Evolutionary conservation across 2,329 filamentous ascomycete species (phyloP), one percentile per base, ranked within the genome.

Genomic region (Mycosphaerella sp.): DNA sequence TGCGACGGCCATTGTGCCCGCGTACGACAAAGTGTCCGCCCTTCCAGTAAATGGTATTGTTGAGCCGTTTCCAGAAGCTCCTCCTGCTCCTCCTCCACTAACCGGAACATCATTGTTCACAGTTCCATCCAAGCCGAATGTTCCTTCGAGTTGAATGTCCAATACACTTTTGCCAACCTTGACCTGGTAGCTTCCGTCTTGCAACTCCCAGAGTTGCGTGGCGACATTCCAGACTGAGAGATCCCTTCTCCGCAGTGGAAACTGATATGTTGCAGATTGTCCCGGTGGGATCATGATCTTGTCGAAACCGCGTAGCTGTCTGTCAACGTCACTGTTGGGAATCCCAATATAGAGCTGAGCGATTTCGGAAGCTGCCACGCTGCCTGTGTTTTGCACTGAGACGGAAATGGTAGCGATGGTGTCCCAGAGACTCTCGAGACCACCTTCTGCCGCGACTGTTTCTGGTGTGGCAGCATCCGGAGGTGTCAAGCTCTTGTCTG

Each of bases 321-420:
- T 50, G 16, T 34, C 36, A 1, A 57, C 52, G 7, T 49, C 58
- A 44, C 58, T 60, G 69, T 69, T 28, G 2, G 64, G 64, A 16
- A 67, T 63, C 16, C 54, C 49, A 17, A 67, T 65, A 56, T 79
- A 80, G 3, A 82, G 62, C 61, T 83, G 80, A 1, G 75, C 75
- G 2, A 83, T 78, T 17, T 78, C 78, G 25, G 75, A 75, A 6
- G 58, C 56, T 21, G 76, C 77, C 1, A 71, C 68, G 53, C 62
- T 58, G 1, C 87, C 87, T 0, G 75, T 78, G 61, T 93, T 93
- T 3, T 70, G 76, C 1, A 91, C 70, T 0, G 70, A 75, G 4
- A 80, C 76, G 2, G 74, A 71, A 8, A 86, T 70, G n/a, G 68
- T 68, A 55, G 78, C 84, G 0, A 82, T 74, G 0, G 73, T 66